phyloP scores from a whole-genome alignment of 2,329 filamentous ascomycete genomes.

The Curvularia hawaiiensis region DNA sequence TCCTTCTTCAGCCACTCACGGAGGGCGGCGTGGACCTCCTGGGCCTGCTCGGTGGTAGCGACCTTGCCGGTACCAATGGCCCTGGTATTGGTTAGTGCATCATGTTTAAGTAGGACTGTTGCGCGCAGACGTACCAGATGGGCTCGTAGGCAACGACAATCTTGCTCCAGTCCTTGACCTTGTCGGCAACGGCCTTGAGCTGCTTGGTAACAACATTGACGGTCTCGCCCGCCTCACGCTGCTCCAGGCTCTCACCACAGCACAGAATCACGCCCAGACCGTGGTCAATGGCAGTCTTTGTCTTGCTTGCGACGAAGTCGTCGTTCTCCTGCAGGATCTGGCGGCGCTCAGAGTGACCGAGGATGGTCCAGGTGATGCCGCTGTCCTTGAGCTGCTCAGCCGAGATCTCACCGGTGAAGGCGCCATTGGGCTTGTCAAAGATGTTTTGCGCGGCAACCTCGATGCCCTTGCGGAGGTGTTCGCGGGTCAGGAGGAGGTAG shows the following conservation, averaged over 20 bases:
- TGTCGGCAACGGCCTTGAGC: conserved; percentile 79
- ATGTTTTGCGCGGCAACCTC: conserved; percentile 96
- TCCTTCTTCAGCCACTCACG: conserved; percentile 80
- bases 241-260: conserved; percentile 93
- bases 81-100: conserved; percentile 47
- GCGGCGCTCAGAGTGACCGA: conserved; percentile 95
- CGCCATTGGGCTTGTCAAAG: conserved; percentile 94
- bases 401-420: conserved; percentile 96
- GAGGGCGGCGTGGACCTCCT: conserved; percentile 71
- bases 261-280: conserved; percentile 93
- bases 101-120: background rate
- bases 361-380: conserved; percentile 85
- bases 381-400: conserved; percentile 89
- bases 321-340: conserved; percentile 88
- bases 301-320: conserved; percentile 85
- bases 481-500: conserved; percentile 86
- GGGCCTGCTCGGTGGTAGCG: conserved; percentile 50
- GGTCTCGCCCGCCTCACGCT: conserved; percentile 85
- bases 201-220: conserved; percentile 85
- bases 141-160: conserved; percentile 98
- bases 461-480: conserved; percentile 75
- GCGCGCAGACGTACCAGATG: conserved; percentile 72
- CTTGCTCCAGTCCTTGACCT: conserved; percentile 86
- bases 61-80: conserved; percentile 78
- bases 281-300: conserved; percentile 86